Evolutionary conservation across 345 rosid species (phyloP).

Genomic region (Bruguiera sexangula): DNA sequence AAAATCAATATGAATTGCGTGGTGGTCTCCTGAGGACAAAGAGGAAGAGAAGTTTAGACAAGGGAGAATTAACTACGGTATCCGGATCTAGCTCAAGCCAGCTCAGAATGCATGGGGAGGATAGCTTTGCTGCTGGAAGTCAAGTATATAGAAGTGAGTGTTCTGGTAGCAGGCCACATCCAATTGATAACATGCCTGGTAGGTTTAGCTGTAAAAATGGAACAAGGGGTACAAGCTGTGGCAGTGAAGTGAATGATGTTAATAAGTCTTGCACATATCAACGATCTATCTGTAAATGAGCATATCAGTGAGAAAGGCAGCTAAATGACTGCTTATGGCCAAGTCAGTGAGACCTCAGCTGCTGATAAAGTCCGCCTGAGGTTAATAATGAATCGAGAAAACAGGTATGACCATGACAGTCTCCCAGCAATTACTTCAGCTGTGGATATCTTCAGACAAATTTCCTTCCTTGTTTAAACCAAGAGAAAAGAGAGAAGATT

Average conservation of each 20-base stretch:
- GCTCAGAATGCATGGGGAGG: not conserved
- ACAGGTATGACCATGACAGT: constrained; percentile 9
- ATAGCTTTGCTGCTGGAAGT: not conserved
- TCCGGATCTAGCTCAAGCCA: not conserved
- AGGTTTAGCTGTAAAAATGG: not conserved
- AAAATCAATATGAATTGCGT: not conserved
- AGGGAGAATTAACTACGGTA: not conserved
- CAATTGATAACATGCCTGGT: not conserved
- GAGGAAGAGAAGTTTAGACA: not conserved
- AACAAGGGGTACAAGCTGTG: not conserved
- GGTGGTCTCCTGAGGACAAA: not conserved
- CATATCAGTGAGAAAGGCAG: not conserved
- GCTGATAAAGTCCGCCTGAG: constrained; percentile 10
- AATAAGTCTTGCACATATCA: not conserved
- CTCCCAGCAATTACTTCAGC: too few species aligned
- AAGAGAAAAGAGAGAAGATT: too few species aligned
- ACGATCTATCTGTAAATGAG: not conserved
- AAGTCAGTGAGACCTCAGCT: not conserved
- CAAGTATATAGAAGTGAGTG: not conserved
- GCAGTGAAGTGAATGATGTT: not conserved
- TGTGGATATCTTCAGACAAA: too few species aligned
- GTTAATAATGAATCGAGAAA: constrained; percentile 33
- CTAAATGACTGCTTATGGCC: not conserved
- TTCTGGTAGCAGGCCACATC: not conserved
- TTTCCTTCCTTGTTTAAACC: too few species aligned